These are phyloP conservation scores for Leccinum variicolor DNA, from an alignment of 768 basidiomycete species.

Conservation along the genomic window DNA sequence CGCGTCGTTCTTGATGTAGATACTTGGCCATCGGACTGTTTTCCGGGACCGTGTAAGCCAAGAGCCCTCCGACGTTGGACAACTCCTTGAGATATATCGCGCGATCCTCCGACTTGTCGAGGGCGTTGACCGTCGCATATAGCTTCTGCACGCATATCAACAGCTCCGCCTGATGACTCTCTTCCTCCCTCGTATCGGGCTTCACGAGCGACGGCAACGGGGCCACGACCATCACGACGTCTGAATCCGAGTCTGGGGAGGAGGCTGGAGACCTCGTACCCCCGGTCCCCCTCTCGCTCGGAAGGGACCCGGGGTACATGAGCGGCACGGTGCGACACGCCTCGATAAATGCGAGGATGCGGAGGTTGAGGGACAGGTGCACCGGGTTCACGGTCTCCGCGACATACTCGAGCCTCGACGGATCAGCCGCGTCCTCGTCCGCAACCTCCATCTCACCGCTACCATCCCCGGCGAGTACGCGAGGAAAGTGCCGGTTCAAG, in stretches of 20 bases:
- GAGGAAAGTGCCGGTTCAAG: constrained; percentile 71
- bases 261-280: constrained; percentile 4
- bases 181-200: constrained; percentile 31
- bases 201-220: constrained; percentile 2
- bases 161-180: constrained; percentile 43
- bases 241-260: constrained; percentile 3
- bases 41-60: constrained; percentile 84
- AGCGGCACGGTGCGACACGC: constrained; percentile 73
- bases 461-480: constrained; percentile 48
- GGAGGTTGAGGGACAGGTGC: constrained; percentile 80
- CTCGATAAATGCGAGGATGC: constrained; percentile 86
- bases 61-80: constrained; percentile 66
- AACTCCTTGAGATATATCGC: constrained; percentile 67
- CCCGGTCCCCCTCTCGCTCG: not conserved
- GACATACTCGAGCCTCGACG: constrained; percentile 44
- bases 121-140: constrained; percentile 53
- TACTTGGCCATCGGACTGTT: constrained; percentile 73
- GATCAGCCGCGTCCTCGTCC: constrained; percentile 25
- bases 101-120: constrained; percentile 55
- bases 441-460: constrained; percentile 13
- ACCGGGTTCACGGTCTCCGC: constrained; percentile 66
- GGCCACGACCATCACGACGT: constrained; percentile 4
- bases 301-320: constrained; percentile 31
- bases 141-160: constrained; percentile 65
- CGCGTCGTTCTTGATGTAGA: constrained; percentile 70